Evolutionary conservation across 225 moss, liverwort and hornwort genomes (phyloP).

Genomic region (Asterella californica): DNA sequence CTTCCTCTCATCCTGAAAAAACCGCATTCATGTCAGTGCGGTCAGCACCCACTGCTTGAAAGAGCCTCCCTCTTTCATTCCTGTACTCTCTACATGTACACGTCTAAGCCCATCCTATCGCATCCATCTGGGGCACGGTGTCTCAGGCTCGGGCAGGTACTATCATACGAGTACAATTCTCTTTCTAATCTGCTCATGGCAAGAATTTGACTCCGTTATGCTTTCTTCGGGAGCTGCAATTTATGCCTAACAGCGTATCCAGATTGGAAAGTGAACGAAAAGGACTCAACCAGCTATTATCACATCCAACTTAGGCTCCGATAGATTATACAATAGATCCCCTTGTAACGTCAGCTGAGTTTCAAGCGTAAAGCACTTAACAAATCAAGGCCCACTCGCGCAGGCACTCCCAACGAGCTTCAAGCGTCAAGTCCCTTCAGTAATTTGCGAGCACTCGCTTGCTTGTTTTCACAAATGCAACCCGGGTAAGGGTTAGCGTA

Average conservation of each 20-base stretch:
- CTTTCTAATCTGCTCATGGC: background rate
- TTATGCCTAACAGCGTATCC: conserved; percentile 3
- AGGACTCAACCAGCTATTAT: conserved; percentile 10
- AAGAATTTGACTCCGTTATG: background rate
- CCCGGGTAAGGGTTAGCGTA: conserved; percentile 89
- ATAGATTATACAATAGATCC: background rate
- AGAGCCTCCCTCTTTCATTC: conserved; percentile 1
- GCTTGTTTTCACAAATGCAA: conserved; percentile 62
- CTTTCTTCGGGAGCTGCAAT: background rate
- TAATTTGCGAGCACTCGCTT: conserved; percentile 38
- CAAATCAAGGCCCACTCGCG: conserved; percentile 5
- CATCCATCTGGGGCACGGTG: conserved; percentile 1
- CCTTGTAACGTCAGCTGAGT: background rate
- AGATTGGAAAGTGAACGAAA: background rate
- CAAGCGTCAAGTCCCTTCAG: conserved; percentile 19
- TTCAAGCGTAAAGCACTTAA: background rate
- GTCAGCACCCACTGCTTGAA: conserved; percentile 6
- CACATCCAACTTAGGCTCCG: background rate
- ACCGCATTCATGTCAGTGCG: background rate
- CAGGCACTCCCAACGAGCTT: background rate
- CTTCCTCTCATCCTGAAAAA: conserved; percentile 13
- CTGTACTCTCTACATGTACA: conserved; percentile 1
- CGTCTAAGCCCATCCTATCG: background rate
- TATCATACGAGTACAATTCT: background rate
- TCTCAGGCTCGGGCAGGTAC: background rate